These are phyloP conservation scores for Nothophoma quercina DNA, from an alignment of 2,329 filamentous ascomycete species.

Conservation along the genomic window DNA sequence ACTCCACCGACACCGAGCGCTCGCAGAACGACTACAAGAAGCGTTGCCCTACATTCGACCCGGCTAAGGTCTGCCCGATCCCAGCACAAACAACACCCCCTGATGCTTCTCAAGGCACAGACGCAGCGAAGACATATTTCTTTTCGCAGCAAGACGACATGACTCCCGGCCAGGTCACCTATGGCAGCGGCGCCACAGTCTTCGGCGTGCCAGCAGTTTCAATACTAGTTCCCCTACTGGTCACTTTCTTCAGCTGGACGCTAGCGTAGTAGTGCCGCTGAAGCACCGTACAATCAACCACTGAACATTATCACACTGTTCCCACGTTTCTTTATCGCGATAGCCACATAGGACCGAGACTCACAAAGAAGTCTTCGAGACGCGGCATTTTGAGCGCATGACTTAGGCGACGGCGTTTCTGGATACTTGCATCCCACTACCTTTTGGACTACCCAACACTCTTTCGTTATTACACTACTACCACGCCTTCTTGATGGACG, in stretches of 20 bases:
- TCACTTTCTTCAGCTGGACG: constrained; percentile 39
- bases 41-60: constrained; percentile 40
- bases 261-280: constrained; percentile 27
- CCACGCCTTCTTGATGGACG: not conserved
- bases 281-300: constrained; percentile 17
- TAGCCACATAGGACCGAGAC: constrained; percentile 12
- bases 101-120: constrained; percentile 33
- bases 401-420: constrained; percentile 25
- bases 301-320: constrained; percentile 10
- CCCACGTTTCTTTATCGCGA: constrained; percentile 16
- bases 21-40: constrained; percentile 40
- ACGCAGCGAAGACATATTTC: constrained; percentile 47
- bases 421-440: constrained; percentile 15
- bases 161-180: constrained; percentile 41
- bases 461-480: constrained; percentile 3
- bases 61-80: constrained; percentile 43
- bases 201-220: constrained; percentile 28
- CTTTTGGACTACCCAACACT: constrained; percentile 13
- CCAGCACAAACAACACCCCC: constrained; percentile 43
- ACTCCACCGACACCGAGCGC: constrained; percentile 62
- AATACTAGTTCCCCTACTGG: constrained; percentile 33
- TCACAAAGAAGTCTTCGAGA: not conserved
- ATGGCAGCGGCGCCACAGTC: constrained; percentile 26
- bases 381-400: constrained; percentile 23
- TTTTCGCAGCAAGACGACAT: constrained; percentile 38